Evolutionary conservation across 1,284 basidiomycete species (phyloP), one percentile per base, ranked within the genome.

Genomic region (Agaricales sp.): DNA sequence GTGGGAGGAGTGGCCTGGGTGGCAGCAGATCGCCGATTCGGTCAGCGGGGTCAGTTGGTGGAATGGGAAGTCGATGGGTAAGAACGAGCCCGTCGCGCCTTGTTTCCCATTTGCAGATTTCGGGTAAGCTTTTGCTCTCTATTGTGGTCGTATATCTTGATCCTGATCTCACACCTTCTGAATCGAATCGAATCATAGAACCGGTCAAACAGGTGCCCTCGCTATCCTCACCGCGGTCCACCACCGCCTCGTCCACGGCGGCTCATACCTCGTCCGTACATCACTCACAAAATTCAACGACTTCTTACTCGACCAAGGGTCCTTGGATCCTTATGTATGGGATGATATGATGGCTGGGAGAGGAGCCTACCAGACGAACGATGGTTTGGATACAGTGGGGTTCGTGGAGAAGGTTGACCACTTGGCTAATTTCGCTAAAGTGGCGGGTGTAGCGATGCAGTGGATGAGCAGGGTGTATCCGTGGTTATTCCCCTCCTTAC

Each of bases 21-120:
- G 54, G 52, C 54, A 55, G 45, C 54, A 55, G 20, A 55, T 55
- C 26, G 48, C 47, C 54, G 57, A 50, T 56, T 30, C 57, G 54
- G 6, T 38, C 56, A 39, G 37, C 23, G 22, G 21, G 8, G 12
- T 41, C 12, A 16, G 20, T 4, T 48, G 46, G 20, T 51, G 49
- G 49, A 50, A 24, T 50, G 52, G 20, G 50, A 49, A 22, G 48
- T 51, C 35, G 50, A 50, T 53, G 43, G 52, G 52, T 14, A 45
- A 51, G 18, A 50, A 53, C 16, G 54, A 55, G 43, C 45, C 54
- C 12, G 52, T 53, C 22, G 43, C 50, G 8, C 54, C 54, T 43
- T 38, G 49, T 16, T 55, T 55, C 37, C 54, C 54, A 18, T 43
- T 51, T 41, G 48, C 54, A 6, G 54, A 55, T 38, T 55, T 47